Base-by-base conservation (phyloP, 768 basidiomycete genomes). In the Boletales sp. region DNA sequence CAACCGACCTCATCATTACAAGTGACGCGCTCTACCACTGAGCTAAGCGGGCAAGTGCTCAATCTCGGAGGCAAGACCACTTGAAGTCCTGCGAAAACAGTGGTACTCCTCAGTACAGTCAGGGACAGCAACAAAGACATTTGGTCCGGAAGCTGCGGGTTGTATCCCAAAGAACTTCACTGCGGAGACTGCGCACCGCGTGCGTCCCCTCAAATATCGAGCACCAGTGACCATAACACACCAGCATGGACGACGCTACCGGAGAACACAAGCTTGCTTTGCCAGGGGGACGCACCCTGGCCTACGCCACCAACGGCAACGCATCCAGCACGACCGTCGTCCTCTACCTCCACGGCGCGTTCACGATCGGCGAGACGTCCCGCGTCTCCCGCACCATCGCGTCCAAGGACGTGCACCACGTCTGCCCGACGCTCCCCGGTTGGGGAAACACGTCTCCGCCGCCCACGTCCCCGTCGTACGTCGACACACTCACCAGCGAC, bases 321-420 rank as follows among this genome's bases (percentile, higher is more conserved):
- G 63, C 72, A 1, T 71, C 74, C 24, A 82, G 80, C 63, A 64
- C 66, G 2, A 69, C 69, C 13, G 61, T 84, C 19, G 62, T 82
- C 39, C 68, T 84, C 43, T 80, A 74, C 63, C 73, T 82, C 48
- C 82, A 83, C 55, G 80, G 80, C n/a, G 68, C 69, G 6, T 81
- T 83, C 60, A 64, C 71, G 34, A 56, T 81, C n/a, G 82, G 80
- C 5, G 67, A 72, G 29, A 73, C 74, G 5, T 62, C 68, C 30
- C 54, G 51, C 1, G 56, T 68, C 8, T 69, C 74, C 3, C 68
- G 61, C 13, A 55, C 63, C 27, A 56, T 79, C 48, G 31, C 68
- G 10, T 67, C 74, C 14, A 75, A 70, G 53, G 58, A 71, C 39
- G 62, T 77, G 5, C 80, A 79, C 56, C 66, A 67, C 44, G 59